Conservation (phyloP, 371 early-diverging fungal genomes). For the Haplosporangium sp. region DNA sequence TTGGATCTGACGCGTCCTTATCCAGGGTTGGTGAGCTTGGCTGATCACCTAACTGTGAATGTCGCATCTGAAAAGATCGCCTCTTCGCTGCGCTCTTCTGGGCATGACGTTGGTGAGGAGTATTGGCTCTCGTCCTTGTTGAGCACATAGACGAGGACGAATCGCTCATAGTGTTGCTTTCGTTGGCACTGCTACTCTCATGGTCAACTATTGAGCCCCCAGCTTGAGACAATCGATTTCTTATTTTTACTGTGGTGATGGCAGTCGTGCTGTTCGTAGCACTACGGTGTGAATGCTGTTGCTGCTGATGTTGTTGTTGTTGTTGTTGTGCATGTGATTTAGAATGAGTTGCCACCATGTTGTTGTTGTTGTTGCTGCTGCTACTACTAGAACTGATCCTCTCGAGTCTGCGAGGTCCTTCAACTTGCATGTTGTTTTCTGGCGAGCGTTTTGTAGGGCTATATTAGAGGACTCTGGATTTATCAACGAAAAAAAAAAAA, state of each 20-base stretch:
- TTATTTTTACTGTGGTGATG: not conserved
- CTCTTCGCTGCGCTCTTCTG: no score
- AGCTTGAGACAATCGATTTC: not conserved
- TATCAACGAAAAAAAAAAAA: not conserved
- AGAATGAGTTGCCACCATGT: not conserved
- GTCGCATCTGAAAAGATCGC: no score
- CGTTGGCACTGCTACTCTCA: no score
- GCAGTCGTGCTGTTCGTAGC: no score
- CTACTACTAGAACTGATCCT: slow-evolving; percentile 19
- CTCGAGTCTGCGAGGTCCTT: slow-evolving; percentile 17
- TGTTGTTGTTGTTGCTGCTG: slow-evolving; percentile 8
- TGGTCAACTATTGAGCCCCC: no score
- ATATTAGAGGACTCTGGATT: not conserved
- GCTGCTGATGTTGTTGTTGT: slow-evolving; percentile 1
- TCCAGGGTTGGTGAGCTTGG: slow-evolving; percentile 2
- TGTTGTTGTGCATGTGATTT: not conserved
- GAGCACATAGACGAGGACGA: no score
- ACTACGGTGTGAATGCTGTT: not conserved
- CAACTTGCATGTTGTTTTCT: slow-evolving; percentile 22
- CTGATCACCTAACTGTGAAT: no score
- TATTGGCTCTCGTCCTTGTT: no score
- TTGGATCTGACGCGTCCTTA: slow-evolving; percentile 31
- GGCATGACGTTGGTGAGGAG: no score
- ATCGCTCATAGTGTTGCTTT: no score
- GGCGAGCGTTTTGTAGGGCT: not conserved